These are phyloP conservation scores for Eudorina sp. DNA, from an alignment of 139 green algal species.

Conservation along the genomic window DNA sequence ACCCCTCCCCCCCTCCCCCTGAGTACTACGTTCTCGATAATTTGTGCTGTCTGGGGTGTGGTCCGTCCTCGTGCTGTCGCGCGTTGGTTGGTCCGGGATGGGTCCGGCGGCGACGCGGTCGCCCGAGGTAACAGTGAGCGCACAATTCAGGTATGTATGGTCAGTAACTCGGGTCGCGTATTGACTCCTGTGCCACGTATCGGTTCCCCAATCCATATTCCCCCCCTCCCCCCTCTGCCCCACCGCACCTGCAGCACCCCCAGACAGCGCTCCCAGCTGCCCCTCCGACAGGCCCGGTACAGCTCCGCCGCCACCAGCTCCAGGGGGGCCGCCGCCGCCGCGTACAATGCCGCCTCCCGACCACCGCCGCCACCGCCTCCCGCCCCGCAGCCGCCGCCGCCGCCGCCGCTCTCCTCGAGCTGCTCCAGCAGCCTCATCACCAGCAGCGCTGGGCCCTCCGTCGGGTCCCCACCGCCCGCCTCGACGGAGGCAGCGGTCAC, in stretches of 20 bases:
- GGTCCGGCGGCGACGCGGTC: no score
- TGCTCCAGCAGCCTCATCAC: constrained; percentile 19
- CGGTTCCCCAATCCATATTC: no score
- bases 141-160: no score
- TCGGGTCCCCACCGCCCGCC: background rate
- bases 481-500: background rate
- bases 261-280: constrained; percentile 38
- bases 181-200: no score
- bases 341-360: constrained; percentile 22
- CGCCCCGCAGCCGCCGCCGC: no score
- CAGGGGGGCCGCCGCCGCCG: constrained; percentile 4
- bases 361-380: background rate
- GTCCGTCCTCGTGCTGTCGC: no score
- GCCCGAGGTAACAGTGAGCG: no score
- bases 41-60: no score
- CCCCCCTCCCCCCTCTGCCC: background rate
- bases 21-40: no score
- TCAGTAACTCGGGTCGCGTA: no score
- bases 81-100: no score
- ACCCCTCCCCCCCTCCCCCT: no score
- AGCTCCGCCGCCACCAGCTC: constrained; percentile 37
- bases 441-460: background rate
- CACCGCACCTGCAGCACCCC: background rate
- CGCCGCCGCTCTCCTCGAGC: background rate
- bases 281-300: background rate